Conservation (phyloP, 2,329 filamentous ascomycete genomes). For the Cladophialophora psammophila region DNA sequence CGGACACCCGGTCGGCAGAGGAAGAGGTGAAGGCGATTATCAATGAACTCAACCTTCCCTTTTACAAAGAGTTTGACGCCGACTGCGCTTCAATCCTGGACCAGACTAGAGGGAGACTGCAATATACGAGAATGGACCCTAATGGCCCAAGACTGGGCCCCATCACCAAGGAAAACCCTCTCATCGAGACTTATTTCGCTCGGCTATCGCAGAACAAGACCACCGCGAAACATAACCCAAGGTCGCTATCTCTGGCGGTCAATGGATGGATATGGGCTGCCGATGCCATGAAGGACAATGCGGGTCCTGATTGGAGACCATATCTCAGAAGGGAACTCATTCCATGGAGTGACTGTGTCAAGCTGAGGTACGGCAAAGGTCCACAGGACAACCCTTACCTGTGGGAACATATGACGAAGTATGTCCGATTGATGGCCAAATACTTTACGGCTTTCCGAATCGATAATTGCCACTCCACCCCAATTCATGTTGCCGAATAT, state of each 20-base stretch:
- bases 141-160: constrained; percentile 86
- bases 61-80: constrained; percentile 89
- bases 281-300: constrained; percentile 92
- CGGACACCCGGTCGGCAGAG: constrained; percentile 55
- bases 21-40: constrained; percentile 67
- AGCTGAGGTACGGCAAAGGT: constrained; percentile 83
- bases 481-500: constrained; percentile 91
- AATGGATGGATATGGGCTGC: constrained; percentile 99
- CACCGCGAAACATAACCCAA: constrained; percentile 77
- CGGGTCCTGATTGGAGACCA: constrained; percentile 85
- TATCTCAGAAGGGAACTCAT: constrained; percentile 97
- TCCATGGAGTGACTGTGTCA: constrained; percentile 98
- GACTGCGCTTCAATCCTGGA: constrained; percentile 85
- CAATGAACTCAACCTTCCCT: constrained; percentile 83
- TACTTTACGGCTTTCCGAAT: constrained; percentile 96
- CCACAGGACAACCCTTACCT: constrained; percentile 89
- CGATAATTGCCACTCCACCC: constrained; percentile 97
- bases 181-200: constrained; percentile 96
- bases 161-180: constrained; percentile 76
- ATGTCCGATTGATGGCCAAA: constrained; percentile 89
- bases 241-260: constrained; percentile 83
- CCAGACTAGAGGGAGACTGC: constrained; percentile 91
- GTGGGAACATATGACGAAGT: constrained; percentile 95
- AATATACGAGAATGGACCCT: constrained; percentile 91
- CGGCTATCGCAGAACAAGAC: constrained; percentile 79